Evolutionary conservation across 1,284 basidiomycete species (phyloP), one percentile per base, ranked within the genome.

Genomic region (Golubevia sp.): DNA sequence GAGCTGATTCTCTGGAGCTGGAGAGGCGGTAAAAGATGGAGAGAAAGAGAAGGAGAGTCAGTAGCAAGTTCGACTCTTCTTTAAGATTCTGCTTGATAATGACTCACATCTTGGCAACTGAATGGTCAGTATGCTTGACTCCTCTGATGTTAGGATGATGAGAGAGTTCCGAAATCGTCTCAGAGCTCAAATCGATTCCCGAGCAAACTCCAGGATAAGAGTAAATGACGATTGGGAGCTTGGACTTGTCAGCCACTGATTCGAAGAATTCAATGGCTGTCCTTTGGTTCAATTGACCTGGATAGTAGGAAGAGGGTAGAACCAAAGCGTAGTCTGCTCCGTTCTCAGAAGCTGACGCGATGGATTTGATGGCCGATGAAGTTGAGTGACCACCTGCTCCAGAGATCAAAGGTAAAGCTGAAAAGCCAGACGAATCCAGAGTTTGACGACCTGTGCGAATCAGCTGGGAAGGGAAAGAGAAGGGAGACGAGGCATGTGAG

Each of bases 111-210:
- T 76, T 69, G 2, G 79, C 82, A 8, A 83, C 77, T 56, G 81
- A 76, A 60, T 83, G 79, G 60, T 83, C 81, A 8, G 82, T 84
- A 62, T 79, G 74, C 65, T 82, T 82, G 61, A 76, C 63, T 30
- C 78, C 80, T n/a, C 58, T 71, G 48, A 81, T 79, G 67, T 79
- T 81, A 15, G 73, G 77, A 64, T 79, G 78, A 55, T 57, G 55
- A 6, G 77, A 77, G 54, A 82, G 62, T 25, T 60, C 54, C 21
- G 56, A 59, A 49, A 78, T 67, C 27, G 76, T 53, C 56, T 82
- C 80, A 13, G 75, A 70, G 69, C 74, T 71, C 63, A 82, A 68
- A 52, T 76, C 67, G 61, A 82, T 74, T 27, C 80, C 80, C 25
- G 71, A 69, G 55, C 62, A 70, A 15, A 81, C 80, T 7, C 63